phyloP scores from a whole-genome alignment of 148 eudicot species.

The Rhododendron ferrugineum region DNA sequence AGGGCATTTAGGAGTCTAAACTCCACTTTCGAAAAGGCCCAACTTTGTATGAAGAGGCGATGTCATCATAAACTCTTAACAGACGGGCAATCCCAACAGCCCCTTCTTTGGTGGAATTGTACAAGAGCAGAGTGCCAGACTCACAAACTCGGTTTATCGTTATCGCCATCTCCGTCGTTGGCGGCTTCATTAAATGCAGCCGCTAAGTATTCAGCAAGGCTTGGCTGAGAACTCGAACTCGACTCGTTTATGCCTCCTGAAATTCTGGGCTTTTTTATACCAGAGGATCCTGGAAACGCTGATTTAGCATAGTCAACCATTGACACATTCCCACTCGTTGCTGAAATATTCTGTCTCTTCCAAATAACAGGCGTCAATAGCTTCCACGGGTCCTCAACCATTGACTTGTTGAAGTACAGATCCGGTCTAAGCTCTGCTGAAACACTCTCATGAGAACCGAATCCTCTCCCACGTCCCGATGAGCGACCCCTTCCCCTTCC shows the following conservation, averaged over 20 bases:
- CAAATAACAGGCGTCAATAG: constrained; percentile 47
- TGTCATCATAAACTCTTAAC: not conserved
- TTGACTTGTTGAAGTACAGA: constrained; percentile 40
- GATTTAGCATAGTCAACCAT: constrained; percentile 8
- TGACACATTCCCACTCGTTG: constrained; percentile 9
- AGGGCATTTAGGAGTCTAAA: not conserved
- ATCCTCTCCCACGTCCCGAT: constrained; percentile 35
- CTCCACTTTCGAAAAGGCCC: not conserved
- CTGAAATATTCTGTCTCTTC: constrained; percentile 18
- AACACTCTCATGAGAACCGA: constrained; percentile 20
- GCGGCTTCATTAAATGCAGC: constrained; percentile 45
- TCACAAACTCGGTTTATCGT: constrained; percentile 11
- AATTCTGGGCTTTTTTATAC: constrained; percentile 37
- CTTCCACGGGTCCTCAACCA: constrained; percentile 72
- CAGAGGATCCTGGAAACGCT: constrained; percentile 18
- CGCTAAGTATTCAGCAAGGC: constrained; percentile 64
- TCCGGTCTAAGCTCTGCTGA: constrained; percentile 28
- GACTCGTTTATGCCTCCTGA: constrained; percentile 17
- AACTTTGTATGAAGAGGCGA: not conserved
- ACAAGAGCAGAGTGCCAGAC: not conserved
- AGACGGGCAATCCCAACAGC: not conserved
- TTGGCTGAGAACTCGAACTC: constrained; percentile 31
- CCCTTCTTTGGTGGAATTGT: not conserved
- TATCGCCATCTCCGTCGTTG: constrained; percentile 12
- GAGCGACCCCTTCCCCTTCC: constrained; percentile 44